Percentiles rank a stretch among this genome's conserved stretches.
phyloP scores from a whole-genome alignment of 805 yeast species.

The Tetrapisispora namnaoensis region DNA sequence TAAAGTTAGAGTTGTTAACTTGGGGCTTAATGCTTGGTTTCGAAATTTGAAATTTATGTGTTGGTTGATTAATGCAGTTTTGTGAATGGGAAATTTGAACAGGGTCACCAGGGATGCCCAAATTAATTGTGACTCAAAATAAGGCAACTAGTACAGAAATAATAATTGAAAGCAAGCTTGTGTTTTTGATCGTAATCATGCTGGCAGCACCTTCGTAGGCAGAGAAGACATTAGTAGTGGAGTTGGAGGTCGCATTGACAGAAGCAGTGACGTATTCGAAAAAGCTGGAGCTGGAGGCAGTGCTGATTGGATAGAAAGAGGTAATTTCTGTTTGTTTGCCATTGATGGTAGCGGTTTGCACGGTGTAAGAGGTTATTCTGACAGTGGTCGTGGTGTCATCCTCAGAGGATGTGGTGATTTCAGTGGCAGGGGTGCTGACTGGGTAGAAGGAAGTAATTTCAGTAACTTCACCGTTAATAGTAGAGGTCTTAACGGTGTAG shows the following conservation, averaged over 20 bases:
- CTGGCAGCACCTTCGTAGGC: slow-evolving; percentile 12
- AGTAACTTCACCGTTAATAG: slow-evolving; percentile 3
- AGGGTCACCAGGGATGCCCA: no score
- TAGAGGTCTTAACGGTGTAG: background rate
- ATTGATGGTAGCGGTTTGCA: slow-evolving; percentile 1
- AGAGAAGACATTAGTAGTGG: background rate
- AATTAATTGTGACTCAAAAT: background rate
- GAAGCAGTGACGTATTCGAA: background rate
- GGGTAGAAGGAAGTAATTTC: slow-evolving; percentile 3
- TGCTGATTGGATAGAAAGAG: slow-evolving; percentile 18
- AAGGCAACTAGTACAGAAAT: background rate
- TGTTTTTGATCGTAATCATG: slow-evolving; percentile 8
- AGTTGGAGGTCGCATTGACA: background rate
- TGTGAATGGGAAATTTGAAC: no score
- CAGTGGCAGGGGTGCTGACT: slow-evolving; percentile 2
- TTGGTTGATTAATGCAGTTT: background rate
- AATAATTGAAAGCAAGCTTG: slow-evolving; percentile 4
- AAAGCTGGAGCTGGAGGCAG: slow-evolving; percentile 1
- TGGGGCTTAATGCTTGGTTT: no score
- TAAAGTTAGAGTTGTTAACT: no score
- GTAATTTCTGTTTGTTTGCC: slow-evolving; percentile 9
- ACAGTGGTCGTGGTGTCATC: background rate
- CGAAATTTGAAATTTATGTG: background rate
- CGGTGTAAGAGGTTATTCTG: background rate
- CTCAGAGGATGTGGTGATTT: background rate